Percentiles rank a stretch among this genome's conserved stretches.
phyloP scores from a whole-genome alignment of 306 rosid genomes.

The Benincasa hispida region DNA sequence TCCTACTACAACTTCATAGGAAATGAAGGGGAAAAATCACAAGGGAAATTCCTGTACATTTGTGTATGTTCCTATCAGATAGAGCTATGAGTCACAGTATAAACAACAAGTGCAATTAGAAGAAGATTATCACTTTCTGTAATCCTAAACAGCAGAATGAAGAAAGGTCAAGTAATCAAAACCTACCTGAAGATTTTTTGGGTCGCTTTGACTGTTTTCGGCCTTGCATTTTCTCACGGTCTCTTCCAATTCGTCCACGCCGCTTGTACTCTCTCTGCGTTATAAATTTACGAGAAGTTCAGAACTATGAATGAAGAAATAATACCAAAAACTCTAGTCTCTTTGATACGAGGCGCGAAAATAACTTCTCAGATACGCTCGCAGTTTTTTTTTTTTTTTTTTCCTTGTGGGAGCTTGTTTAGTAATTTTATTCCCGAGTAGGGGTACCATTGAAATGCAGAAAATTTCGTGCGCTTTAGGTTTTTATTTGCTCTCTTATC shows the following conservation, averaged over 20 bases:
- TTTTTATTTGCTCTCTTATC: no score
- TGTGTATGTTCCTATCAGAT: neutral
- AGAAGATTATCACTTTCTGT: neutral
- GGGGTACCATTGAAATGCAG: no score
- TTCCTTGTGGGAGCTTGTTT: neutral
- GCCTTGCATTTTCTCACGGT: constrained; percentile 10
- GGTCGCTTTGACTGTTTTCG: constrained; percentile 7
- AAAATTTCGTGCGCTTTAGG: no score
- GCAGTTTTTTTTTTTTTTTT: neutral
- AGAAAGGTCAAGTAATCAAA: neutral
- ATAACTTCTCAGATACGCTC: neutral
- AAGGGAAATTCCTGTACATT: neutral
- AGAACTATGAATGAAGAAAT: neutral
- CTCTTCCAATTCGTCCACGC: neutral
- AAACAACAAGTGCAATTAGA: neutral
- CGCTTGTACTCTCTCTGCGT: neutral
- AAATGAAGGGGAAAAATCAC: neutral
- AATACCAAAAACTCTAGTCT: neutral
- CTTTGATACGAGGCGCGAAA: constrained; percentile 4
- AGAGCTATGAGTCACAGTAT: neutral
- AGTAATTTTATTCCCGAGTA: no score
- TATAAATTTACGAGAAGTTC: neutral
- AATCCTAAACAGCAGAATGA: neutral
- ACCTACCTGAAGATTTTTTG: constrained; percentile 19
- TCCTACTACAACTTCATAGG: neutral